Percentiles rank a stretch among this genome's conserved stretches.
These are phyloP conservation scores for Saccharomyces pastorianus DNA, from an alignment of 1,139 yeast species.

Conservation along the genomic window DNA sequence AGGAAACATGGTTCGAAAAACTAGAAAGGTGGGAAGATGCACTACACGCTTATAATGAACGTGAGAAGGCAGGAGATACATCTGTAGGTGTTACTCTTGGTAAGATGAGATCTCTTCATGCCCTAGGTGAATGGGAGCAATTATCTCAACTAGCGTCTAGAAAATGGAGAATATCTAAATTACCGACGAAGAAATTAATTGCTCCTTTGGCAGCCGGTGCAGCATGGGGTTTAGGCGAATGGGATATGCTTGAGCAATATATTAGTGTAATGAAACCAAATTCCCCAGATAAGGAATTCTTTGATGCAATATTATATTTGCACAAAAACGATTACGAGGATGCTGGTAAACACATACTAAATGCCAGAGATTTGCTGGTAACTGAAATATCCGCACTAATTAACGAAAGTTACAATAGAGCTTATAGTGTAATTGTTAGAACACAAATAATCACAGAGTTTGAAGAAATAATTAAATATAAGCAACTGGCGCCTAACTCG, in stretches of 20 bases:
- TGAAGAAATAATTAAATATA: slow-evolving; percentile 88
- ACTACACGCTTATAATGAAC: slow-evolving; percentile 71
- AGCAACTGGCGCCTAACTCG: slow-evolving; percentile 73
- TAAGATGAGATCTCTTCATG: slow-evolving; percentile 95
- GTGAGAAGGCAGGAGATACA: slow-evolving; percentile 46
- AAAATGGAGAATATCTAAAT: slow-evolving; percentile 70
- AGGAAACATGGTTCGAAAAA: slow-evolving; percentile 97
- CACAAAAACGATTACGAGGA: slow-evolving; percentile 82
- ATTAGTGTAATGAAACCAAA: slow-evolving; percentile 84
- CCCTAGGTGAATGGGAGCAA: slow-evolving; percentile 96
- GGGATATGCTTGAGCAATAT: slow-evolving; percentile 94
- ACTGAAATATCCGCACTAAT: slow-evolving; percentile 93
- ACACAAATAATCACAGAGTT: slow-evolving; percentile 96
- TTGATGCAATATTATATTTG: slow-evolving; percentile 78
- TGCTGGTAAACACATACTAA: slow-evolving; percentile 69
- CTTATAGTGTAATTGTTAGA: slow-evolving; percentile 92
- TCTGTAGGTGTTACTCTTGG: slow-evolving; percentile 82
- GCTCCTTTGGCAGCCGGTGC: slow-evolving; percentile 99
- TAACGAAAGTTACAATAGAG: slow-evolving; percentile 92
- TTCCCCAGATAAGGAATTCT: slow-evolving; percentile 91
- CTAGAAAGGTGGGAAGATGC: slow-evolving; percentile 98
- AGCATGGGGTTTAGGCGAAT: slow-evolving; percentile 94
- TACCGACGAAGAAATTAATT: slow-evolving; percentile 69
- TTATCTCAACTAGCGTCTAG: slow-evolving; percentile 77
- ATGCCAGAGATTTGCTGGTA: slow-evolving; percentile 82